Conservation (phyloP, 2,329 filamentous ascomycete species). For the Fusarium keratoplasticum region DNA sequence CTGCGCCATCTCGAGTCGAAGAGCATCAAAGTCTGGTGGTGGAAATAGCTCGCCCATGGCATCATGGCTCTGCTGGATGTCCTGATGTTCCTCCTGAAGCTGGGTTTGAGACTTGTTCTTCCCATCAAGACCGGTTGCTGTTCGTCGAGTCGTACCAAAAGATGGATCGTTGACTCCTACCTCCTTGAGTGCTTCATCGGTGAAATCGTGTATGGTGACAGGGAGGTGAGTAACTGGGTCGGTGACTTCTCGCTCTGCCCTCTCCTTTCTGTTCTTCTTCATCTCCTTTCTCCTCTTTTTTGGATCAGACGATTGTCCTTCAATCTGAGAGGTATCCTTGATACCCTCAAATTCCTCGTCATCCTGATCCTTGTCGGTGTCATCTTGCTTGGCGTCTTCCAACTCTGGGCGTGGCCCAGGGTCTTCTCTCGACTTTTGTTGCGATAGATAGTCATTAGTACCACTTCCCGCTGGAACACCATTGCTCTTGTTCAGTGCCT, state of each 20-base stretch:
- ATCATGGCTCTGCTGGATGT: constrained; percentile 53
- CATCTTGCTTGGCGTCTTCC: constrained; percentile 23
- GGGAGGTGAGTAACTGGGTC: constrained; percentile 80
- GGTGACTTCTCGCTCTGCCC: constrained; percentile 72
- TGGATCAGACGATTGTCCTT: constrained; percentile 53
- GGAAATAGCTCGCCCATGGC: constrained; percentile 60
- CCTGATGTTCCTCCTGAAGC: constrained; percentile 50
- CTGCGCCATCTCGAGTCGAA: constrained; percentile 48
- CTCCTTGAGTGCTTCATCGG: constrained; percentile 66
- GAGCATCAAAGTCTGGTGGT: constrained; percentile 59
- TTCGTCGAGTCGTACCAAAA: constrained; percentile 51
- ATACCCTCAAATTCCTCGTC: constrained; percentile 29
- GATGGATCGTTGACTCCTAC: constrained; percentile 47
- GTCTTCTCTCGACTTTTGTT: constrained; percentile 29
- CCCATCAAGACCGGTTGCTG: constrained; percentile 52
- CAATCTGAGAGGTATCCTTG: constrained; percentile 53
- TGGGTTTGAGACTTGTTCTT: constrained; percentile 55
- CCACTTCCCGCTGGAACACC: constrained; percentile 12
- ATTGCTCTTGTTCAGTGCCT: constrained; percentile 50
- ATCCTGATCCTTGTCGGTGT: constrained; percentile 18
- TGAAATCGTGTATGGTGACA: constrained; percentile 76
- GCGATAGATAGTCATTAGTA: constrained; percentile 18
- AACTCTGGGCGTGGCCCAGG: constrained; percentile 14
- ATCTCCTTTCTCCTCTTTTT: constrained; percentile 61
- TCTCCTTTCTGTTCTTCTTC: constrained; percentile 58